phyloP scores from a whole-genome alignment of 345 rosid species.

The Eucalyptus victrix region DNA sequence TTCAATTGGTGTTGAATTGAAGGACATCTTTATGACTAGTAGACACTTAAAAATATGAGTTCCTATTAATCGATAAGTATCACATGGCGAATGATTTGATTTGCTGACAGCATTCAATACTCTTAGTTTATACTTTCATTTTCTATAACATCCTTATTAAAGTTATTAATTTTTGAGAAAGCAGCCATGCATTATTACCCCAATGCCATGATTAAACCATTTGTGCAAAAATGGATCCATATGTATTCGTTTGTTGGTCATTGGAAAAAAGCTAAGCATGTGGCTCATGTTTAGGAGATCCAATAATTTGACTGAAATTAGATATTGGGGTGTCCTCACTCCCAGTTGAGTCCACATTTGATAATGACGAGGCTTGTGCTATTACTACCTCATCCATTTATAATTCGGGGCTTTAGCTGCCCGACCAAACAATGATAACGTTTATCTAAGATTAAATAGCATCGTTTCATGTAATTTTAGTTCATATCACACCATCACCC shows the following conservation, averaged over 20 bases:
- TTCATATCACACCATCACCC: neutral
- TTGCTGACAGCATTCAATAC: too few species aligned
- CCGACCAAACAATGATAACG: rapidly evolving
- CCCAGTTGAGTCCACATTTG: neutral
- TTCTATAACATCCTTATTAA: too few species aligned
- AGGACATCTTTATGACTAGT: too few species aligned
- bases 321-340: neutral
- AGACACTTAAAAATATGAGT: too few species aligned
- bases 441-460: neutral
- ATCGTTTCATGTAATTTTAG: neutral
- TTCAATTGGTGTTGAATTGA: too few species aligned
- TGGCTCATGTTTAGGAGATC: neutral
- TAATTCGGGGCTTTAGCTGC: neutral
- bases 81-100: too few species aligned
- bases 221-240: too few species aligned
- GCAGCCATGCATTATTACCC: too few species aligned
- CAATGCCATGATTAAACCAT: too few species aligned
- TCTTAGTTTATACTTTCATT: too few species aligned
- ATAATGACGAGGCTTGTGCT: neutral
- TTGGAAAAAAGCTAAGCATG: neutral
- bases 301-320: neutral
- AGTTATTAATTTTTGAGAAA: too few species aligned
- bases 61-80: too few species aligned
- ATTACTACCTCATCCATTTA: neutral
- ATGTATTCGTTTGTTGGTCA: neutral